These are phyloP conservation scores for Rhizopogon vesiculosus DNA, from an alignment of 768 basidiomycete genomes.

Conservation along the genomic window DNA sequence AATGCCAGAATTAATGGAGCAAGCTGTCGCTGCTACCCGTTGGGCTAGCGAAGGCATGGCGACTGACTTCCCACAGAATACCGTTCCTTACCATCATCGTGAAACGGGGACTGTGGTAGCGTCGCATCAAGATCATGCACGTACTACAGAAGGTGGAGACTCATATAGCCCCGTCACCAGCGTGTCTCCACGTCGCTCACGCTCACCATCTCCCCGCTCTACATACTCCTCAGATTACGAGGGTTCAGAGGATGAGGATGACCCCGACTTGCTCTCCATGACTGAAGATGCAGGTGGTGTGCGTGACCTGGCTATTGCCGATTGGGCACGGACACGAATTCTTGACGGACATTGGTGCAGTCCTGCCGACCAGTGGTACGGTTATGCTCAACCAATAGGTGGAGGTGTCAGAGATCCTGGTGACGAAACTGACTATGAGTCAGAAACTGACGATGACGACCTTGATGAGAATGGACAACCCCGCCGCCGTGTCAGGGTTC, in stretches of 20 bases:
- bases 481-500: constrained; percentile 17
- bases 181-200: constrained; percentile 24
- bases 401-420: constrained; percentile 24
- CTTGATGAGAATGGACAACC: constrained; percentile 11
- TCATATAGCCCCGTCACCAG: constrained; percentile 16
- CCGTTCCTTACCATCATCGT: constrained; percentile 2
- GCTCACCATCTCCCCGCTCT: constrained; percentile 26
- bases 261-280: constrained; percentile 36
- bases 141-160: constrained; percentile 3
- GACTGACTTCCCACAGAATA: constrained; percentile 23
- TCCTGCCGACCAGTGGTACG: constrained; percentile 68
- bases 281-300: constrained; percentile 44
- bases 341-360: constrained; percentile 74
- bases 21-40: constrained; percentile 58
- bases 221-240: constrained; percentile 29
- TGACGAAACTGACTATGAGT: constrained; percentile 23
- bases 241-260: constrained; percentile 37
- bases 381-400: constrained; percentile 35
- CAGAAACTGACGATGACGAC: constrained; percentile 22
- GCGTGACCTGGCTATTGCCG: constrained; percentile 54
- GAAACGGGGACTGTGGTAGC: background rate
- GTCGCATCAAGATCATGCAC: constrained; percentile 2
- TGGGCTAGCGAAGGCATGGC: constrained; percentile 34
- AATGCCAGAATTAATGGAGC: constrained; percentile 59
- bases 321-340: constrained; percentile 69